phyloP scores from a whole-genome alignment of 345 rosid genomes.

The Erucastrum elatum region DNA sequence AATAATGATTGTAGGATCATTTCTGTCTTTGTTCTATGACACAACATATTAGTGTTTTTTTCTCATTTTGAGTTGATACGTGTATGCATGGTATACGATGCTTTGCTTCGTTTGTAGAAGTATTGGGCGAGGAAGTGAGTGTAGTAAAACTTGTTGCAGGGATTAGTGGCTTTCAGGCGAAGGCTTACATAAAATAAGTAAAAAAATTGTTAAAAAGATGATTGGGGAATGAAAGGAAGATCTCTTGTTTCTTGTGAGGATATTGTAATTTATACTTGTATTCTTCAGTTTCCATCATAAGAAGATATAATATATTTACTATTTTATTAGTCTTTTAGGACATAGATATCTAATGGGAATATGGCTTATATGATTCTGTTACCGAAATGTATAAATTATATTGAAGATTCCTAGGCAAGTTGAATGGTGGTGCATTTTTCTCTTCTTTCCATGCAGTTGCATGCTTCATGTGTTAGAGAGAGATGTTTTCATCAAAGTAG shows the following conservation, averaged over 20 bases:
- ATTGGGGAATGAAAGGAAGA: slow-evolving; percentile 48
- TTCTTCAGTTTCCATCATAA: slow-evolving; percentile 11
- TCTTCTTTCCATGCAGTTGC: slow-evolving; percentile 46
- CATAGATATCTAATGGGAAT: slow-evolving; percentile 37
- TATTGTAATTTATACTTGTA: slow-evolving; percentile 23
- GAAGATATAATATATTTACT: background rate
- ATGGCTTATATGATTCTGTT: slow-evolving; percentile 39
- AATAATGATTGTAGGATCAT: slow-evolving; percentile 32
- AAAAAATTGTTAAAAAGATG: slow-evolving; percentile 40
- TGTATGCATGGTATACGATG: slow-evolving; percentile 28
- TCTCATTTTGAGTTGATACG: slow-evolving; percentile 15
- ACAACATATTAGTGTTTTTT: background rate
- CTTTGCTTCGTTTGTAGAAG: slow-evolving; percentile 33
- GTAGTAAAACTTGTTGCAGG: slow-evolving; percentile 31
- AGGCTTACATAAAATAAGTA: slow-evolving; percentile 39
- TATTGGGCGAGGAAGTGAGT: slow-evolving; percentile 35
- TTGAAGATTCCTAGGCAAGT: slow-evolving; percentile 42
- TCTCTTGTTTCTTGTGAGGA: slow-evolving; percentile 39
- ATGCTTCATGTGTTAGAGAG: slow-evolving; percentile 38
- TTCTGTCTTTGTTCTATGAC: slow-evolving; percentile 25
- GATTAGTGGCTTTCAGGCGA: slow-evolving; percentile 40
- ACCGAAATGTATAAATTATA: slow-evolving; percentile 29
- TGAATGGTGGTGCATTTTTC: slow-evolving; percentile 42
- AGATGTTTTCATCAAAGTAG: slow-evolving; percentile 35
- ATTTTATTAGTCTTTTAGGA: slow-evolving; percentile 28